phyloP scores from a whole-genome alignment of 2,329 filamentous ascomycete genomes.

The Arthrobotrys musiformis region DNA sequence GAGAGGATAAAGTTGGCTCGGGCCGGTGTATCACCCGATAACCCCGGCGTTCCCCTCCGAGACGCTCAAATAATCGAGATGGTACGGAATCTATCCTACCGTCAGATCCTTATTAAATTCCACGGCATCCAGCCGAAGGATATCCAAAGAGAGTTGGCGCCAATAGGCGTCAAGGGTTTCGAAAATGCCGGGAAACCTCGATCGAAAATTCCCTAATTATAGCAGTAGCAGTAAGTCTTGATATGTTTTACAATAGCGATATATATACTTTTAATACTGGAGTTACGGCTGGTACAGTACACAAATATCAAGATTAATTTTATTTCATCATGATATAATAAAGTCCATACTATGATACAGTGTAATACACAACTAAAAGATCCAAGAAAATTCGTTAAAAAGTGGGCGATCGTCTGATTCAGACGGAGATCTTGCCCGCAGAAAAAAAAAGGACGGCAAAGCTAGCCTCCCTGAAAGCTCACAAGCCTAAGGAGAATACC shows the following conservation, averaged over 20 bases:
- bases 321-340: neutral
- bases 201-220: neutral
- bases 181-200: neutral
- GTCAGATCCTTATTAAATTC: neutral
- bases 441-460: neutral
- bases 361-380: constrained; percentile 1
- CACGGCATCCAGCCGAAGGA: neutral
- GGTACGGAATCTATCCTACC: neutral
- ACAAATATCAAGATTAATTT: neutral
- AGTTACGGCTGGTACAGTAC: neutral
- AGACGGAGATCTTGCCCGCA: neutral
- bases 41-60: neutral
- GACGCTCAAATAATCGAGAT: neutral
- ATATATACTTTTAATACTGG: neutral
- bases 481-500: neutral
- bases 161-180: neutral
- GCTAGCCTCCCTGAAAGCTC: neutral
- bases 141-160: neutral
- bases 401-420: neutral
- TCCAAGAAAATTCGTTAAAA: constrained; percentile 2
- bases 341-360: constrained; percentile 8
- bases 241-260: too few relatives aligned
- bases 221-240: neutral
- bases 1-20: neutral
- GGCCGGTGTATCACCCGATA: neutral